Evolutionary conservation across 768 basidiomycete species (phyloP).

Genomic region (Mycena alexandri): DNA sequence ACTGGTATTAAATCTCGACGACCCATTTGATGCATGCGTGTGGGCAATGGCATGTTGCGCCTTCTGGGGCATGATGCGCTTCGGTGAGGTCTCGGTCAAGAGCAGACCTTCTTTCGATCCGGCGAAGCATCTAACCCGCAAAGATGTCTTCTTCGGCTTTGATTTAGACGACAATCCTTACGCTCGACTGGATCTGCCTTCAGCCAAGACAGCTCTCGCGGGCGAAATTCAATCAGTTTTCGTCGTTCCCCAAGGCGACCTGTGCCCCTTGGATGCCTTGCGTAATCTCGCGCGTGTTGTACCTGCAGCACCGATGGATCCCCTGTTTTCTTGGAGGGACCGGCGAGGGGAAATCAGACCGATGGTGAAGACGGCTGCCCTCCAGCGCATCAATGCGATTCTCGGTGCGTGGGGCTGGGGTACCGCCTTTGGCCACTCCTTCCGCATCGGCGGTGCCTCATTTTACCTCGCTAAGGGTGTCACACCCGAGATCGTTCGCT

Average conservation of each 20-base stretch:
- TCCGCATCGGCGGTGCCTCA: constrained; percentile 57
- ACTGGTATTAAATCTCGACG: constrained; percentile 36
- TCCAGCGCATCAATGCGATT: constrained; percentile 48
- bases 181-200: constrained; percentile 47
- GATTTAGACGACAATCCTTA: constrained; percentile 46
- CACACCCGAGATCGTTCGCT: constrained; percentile 49
- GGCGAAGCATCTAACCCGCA: constrained; percentile 40
- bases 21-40: constrained; percentile 55
- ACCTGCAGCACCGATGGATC: constrained; percentile 44
- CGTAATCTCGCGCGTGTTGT: constrained; percentile 44
- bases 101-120: neutral
- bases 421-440: constrained; percentile 55
- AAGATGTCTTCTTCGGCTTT: constrained; percentile 33
- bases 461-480: constrained; percentile 48
- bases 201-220: constrained; percentile 51
- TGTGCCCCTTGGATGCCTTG: constrained; percentile 46
- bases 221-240: constrained; percentile 50
- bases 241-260: constrained; percentile 36
- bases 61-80: constrained; percentile 56
- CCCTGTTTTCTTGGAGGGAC: constrained; percentile 54
- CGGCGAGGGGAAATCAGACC: constrained; percentile 42
- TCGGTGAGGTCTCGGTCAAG: constrained; percentile 42
- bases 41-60: constrained; percentile 53
- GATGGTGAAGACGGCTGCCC: constrained; percentile 44
- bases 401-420: constrained; percentile 44